These are phyloP conservation scores for Lentinus brumalis DNA, from an alignment of 768 basidiomycete species.

Conservation along the genomic window DNA sequence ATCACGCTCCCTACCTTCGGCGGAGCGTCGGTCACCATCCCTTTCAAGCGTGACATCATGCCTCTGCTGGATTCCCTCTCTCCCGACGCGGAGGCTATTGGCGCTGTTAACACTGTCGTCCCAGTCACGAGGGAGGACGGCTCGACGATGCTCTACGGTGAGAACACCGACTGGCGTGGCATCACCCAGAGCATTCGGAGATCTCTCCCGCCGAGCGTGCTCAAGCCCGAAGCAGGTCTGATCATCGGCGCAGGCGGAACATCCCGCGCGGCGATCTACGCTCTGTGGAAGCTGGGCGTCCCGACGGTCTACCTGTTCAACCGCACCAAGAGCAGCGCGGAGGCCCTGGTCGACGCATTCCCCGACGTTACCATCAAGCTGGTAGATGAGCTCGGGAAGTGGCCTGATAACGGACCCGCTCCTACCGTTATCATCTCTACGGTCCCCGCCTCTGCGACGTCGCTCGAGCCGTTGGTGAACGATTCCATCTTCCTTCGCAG, in stretches of 20 bases:
- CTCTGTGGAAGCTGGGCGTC: constrained; percentile 70
- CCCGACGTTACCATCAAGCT: constrained; percentile 61
- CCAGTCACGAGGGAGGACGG: constrained; percentile 47
- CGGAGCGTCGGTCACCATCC: constrained; percentile 96
- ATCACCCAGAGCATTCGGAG: constrained; percentile 61
- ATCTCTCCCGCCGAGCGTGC: constrained; percentile 40
- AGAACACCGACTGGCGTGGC: constrained; percentile 97
- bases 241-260: constrained; percentile 97
- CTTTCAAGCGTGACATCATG: constrained; percentile 90
- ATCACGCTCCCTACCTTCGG: constrained; percentile 78
- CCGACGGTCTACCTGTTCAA: constrained; percentile 84
- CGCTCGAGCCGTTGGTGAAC: constrained; percentile 32
- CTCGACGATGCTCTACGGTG: constrained; percentile 66
- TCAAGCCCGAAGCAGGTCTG: constrained; percentile 55
- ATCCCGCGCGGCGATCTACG: constrained; percentile 91
- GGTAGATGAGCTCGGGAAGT: constrained; percentile 57
- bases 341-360: constrained; percentile 68
- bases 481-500: constrained; percentile 53
- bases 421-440: constrained; percentile 87
- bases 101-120: constrained; percentile 94
- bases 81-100: constrained; percentile 80
- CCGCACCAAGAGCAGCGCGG: constrained; percentile 75
- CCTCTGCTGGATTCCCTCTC: constrained; percentile 79
- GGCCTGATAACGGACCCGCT: constrained; percentile 45
- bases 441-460: constrained; percentile 72